These are phyloP conservation scores for Pichia phayaonensis DNA, from an alignment of 805 yeast genomes.

Conservation along the genomic window DNA sequence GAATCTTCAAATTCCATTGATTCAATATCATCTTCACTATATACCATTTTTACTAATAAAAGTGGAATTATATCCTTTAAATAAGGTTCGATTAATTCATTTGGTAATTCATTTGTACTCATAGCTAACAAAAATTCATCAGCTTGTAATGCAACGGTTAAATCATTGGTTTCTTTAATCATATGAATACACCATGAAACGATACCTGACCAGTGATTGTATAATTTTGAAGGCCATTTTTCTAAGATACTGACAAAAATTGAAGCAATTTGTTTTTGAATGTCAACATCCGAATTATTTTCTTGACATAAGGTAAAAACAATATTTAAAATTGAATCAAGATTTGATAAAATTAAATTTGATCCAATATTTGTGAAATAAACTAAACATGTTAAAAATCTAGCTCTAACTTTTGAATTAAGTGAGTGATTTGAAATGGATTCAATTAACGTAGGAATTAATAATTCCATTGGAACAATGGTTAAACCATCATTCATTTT, in stretches of 20 bases:
- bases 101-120: conserved; percentile 54
- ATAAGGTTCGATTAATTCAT: conserved; percentile 48
- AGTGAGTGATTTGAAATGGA: conserved; percentile 37
- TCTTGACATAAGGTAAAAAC: conserved; percentile 60
- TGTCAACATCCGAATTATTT: conserved; percentile 43
- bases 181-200: conserved; percentile 77
- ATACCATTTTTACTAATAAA: conserved; percentile 75
- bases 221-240: conserved; percentile 69
- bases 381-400: conserved; percentile 63
- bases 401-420: conserved; percentile 51
- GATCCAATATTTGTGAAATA: conserved; percentile 65
- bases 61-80: conserved; percentile 67
- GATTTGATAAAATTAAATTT: conserved; percentile 53
- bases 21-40: conserved; percentile 72
- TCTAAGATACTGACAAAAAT: conserved; percentile 69
- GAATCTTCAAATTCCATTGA: conserved; percentile 57
- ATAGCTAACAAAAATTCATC: conserved; percentile 83
- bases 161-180: conserved; percentile 49
- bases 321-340: conserved; percentile 59
- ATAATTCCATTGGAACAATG: conserved; percentile 46
- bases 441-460: conserved; percentile 59
- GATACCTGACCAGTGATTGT: conserved; percentile 81
- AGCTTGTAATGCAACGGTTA: conserved; percentile 81
- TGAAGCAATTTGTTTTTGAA: conserved; percentile 68
- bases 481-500: conserved; percentile 39